Evolutionary conservation across 805 yeast species (phyloP), one percentile per base, ranked within the genome.

Genomic region (Brettanomyces sp.): DNA sequence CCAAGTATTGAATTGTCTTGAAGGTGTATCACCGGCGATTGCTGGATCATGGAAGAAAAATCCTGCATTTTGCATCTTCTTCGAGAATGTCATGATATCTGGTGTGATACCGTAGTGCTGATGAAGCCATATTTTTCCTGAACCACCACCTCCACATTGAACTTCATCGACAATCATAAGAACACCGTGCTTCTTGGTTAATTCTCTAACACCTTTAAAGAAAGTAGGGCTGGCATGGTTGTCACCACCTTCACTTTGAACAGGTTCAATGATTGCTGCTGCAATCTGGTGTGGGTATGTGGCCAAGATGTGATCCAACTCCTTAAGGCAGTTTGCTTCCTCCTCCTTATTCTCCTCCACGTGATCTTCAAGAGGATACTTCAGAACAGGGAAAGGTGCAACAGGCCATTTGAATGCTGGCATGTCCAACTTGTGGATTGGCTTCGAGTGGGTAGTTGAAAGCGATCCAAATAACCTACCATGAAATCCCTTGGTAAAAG

Each of bases 1-100:
- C 87, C 87, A 81, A 49, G 87, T 81, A 72, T 81, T 81, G 68
- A 81, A 81, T 59, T 80, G 86, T 66, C 86, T 73, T 65, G 76
- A 81, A 24, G 85, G 74, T 54, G 70, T 70, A 52, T 72, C 72
- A 42, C 85, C 85, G 50, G 76, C 74, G 57, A 80, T 71, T 14
- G 69, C 69, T 12, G 74, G 73, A 62, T 80, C 79, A 50, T 71
- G 71, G 70, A 76, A 81, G 66, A 72, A 81, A 66, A 78, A 81
- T 39, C 87, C 87, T 3, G 86, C 86, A 44, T 82, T 76, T 64
- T 81, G 87, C 70, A 80, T 78, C 60, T 81, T 81, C 65, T 81
- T 81, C 45, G 85, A 79, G 60, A 81, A 81, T 1, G 86, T 79
- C 44, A 81, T 85, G 64, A 81, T 69, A 62, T 81, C 87, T 30